Conservation (phyloP, 768 basidiomycete genomes). For the Udeniomyces megalosporus region DNA sequence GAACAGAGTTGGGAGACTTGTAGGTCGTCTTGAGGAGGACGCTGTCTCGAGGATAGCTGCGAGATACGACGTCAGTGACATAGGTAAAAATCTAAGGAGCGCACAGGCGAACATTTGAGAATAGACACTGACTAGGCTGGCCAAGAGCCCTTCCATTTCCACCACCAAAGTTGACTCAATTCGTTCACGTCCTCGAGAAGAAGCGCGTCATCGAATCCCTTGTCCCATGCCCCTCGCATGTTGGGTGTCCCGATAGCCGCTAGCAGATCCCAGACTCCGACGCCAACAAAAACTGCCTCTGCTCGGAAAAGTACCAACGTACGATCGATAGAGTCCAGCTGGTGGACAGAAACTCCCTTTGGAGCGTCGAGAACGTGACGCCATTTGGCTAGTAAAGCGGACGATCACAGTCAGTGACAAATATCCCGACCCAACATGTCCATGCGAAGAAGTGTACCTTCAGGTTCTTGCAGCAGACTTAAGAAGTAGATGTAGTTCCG, state of each 20-base stretch:
- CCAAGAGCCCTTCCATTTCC: constrained; percentile 82
- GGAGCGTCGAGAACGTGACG: constrained; percentile 57
- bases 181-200: constrained; percentile 71
- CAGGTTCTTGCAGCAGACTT: constrained; percentile 87
- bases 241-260: constrained; percentile 75
- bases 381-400: constrained; percentile 55
- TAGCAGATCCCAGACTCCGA: constrained; percentile 88
- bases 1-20: constrained; percentile 86
- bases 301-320: constrained; percentile 90
- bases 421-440: too few species aligned
- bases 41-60: constrained; percentile 61
- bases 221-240: constrained; percentile 71
- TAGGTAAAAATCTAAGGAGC: not conserved
- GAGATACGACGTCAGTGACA: not conserved
- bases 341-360: constrained; percentile 74
- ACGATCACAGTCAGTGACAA: too few species aligned
- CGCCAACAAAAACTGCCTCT: constrained; percentile 91
- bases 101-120: not conserved
- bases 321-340: constrained; percentile 91
- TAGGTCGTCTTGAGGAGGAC: constrained; percentile 89
- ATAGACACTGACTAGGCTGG: constrained; percentile 57
- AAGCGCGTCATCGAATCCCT: constrained; percentile 67
- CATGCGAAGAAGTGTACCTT: constrained; percentile 28
- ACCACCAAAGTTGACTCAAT: constrained; percentile 75
- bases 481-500: constrained; percentile 98